A percentile compares a stretch with the other conserved stretches of the same genome.
Evolutionary conservation across 495 filamentous ascomycete genomes (phyloP).

Genomic region (Tuber indicum): DNA sequence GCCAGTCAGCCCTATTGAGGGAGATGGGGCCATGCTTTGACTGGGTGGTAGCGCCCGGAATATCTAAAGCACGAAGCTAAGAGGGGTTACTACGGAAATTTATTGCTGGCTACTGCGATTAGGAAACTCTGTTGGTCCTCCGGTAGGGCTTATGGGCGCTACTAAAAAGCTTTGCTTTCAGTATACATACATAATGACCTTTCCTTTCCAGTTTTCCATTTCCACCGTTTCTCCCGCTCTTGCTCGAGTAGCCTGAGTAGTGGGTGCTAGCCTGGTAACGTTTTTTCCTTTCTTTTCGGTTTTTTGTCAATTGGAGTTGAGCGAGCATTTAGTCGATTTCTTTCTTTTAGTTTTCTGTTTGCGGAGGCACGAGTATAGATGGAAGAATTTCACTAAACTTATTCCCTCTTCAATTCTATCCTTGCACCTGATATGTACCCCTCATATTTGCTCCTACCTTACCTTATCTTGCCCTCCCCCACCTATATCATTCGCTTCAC

Average conservation of each 20-base stretch:
- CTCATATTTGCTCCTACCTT: neutral
- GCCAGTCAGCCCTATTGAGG: slow-evolving; percentile 27
- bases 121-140: slow-evolving; percentile 24
- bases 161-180: slow-evolving; percentile 41
- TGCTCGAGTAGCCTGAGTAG: slow-evolving; percentile 14
- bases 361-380: slow-evolving; percentile 8
- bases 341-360: slow-evolving; percentile 35
- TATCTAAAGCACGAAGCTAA: neutral
- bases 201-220: slow-evolving; percentile 39
- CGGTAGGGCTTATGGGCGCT: slow-evolving; percentile 18
- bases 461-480: neutral
- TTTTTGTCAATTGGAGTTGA: slow-evolving; percentile 33
- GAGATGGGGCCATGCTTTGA: slow-evolving; percentile 28
- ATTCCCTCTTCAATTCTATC: neutral
- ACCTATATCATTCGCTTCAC: neutral
- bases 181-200: slow-evolving; percentile 47
- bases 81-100: neutral
- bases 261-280: neutral
- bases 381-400: neutral
- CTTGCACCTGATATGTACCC: neutral
- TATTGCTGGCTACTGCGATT: neutral
- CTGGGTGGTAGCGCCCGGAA: neutral
- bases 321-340: slow-evolving; percentile 35
- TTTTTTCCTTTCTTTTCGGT: slow-evolving; percentile 18
- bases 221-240: slow-evolving; percentile 13